phyloP scores from a whole-genome alignment of 2,329 filamentous ascomycete genomes.

The Aspergillus puulaauensis region DNA sequence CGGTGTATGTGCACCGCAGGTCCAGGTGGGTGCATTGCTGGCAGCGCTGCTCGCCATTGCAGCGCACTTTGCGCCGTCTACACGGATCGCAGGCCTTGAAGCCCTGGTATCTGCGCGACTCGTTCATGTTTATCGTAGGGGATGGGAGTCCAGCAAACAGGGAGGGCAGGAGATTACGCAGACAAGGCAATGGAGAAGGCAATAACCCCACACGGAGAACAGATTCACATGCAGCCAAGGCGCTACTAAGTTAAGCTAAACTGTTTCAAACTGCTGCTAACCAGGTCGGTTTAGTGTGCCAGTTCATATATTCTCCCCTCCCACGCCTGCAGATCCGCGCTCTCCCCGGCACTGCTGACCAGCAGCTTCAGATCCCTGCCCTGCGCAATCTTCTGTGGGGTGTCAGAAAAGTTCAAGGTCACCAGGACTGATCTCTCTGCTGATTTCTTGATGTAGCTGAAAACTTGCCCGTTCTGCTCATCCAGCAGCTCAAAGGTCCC shows the following conservation, averaged over 20 bases:
- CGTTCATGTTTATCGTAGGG: no score
- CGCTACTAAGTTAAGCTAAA: background rate
- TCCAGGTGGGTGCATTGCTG: slow-evolving; percentile 45
- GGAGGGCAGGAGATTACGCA: no score
- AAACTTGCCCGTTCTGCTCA: slow-evolving; percentile 51
- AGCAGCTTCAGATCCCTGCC: slow-evolving; percentile 19
- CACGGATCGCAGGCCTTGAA: slow-evolving; percentile 47
- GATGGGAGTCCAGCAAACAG: no score
- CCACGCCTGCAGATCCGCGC: slow-evolving; percentile 27
- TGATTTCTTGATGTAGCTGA: slow-evolving; percentile 35
- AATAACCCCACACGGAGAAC: no score
- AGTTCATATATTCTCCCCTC: slow-evolving; percentile 34
- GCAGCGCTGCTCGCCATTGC: slow-evolving; percentile 48
- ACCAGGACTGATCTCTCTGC: slow-evolving; percentile 8
- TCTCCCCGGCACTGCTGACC: slow-evolving; percentile 19
- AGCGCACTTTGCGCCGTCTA: slow-evolving; percentile 48
- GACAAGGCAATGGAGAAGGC: no score
- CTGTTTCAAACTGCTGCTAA: background rate
- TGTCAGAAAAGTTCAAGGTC: slow-evolving; percentile 18
- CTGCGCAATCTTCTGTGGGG: background rate
- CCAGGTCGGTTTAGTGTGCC: background rate
- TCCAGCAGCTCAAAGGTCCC: slow-evolving; percentile 61
- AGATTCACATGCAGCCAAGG: no score
- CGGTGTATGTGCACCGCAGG: slow-evolving; percentile 46
- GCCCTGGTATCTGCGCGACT: background rate